These are phyloP conservation scores for Rhodamnia argentea DNA, from an alignment of 345 rosid species.

Conservation along the genomic window DNA sequence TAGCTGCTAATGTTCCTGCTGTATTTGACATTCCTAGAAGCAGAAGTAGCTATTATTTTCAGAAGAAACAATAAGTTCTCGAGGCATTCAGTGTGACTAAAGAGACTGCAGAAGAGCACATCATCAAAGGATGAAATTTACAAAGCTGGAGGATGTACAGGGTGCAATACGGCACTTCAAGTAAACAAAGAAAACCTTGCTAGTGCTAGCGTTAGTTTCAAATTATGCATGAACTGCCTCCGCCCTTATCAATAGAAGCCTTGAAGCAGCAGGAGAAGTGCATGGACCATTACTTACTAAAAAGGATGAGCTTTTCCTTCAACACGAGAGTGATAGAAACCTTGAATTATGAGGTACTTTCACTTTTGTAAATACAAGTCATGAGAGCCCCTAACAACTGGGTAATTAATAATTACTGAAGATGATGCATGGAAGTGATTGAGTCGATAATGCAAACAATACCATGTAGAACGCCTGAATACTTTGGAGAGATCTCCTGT, in stretches of 20 bases:
- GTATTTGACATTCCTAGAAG: slow-evolving; percentile 76
- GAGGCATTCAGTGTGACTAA: neutral
- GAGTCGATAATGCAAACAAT: neutral
- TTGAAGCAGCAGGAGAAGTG: neutral
- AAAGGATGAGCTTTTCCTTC: neutral
- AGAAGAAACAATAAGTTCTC: neutral
- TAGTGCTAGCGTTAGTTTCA: neutral
- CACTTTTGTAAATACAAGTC: neutral
- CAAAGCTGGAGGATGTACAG: neutral
- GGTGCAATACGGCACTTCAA: neutral
- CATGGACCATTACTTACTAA: neutral
- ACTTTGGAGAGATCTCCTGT: slow-evolving; percentile 90
- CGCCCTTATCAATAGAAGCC: neutral
- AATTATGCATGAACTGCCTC: neutral
- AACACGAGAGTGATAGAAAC: neutral
- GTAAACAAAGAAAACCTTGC: neutral
- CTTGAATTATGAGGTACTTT: neutral
- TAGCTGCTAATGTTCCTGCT: slow-evolving; percentile 84
- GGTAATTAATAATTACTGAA: neutral
- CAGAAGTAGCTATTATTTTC: neutral
- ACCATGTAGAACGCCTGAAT: slow-evolving; percentile 93
- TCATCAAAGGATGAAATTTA: neutral
- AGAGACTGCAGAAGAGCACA: neutral
- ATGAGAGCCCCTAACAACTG: neutral
- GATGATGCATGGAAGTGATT: neutral